These are phyloP conservation scores for Castanea mollissima DNA, from an alignment of 306 rosid genomes.

Conservation along the genomic window DNA sequence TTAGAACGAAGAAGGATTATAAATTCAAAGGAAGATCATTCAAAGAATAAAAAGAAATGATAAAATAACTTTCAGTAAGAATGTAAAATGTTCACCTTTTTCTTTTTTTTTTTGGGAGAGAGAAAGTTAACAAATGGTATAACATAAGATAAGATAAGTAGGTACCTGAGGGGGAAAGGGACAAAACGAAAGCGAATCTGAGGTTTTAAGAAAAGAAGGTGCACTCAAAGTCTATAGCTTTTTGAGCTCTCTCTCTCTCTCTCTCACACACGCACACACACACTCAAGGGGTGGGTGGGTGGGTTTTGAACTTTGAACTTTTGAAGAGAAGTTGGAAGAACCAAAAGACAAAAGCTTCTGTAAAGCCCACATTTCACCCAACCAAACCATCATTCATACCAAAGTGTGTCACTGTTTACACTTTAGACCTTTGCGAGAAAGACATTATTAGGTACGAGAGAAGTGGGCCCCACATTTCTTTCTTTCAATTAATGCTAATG, in stretches of 20 bases:
- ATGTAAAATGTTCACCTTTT: conserved; percentile 16
- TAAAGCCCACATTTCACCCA: no score
- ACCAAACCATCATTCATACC: no score
- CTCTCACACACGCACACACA: no score
- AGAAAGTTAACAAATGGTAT: conserved; percentile 26
- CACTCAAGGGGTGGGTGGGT: no score
- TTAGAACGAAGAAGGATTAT: conserved; percentile 31
- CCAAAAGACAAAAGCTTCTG: conserved; percentile 36
- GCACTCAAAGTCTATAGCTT: conserved; percentile 29
- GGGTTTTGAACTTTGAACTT: conserved; percentile 3
- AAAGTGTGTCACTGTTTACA: no score
- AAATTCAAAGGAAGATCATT: conserved; percentile 27
- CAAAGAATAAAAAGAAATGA: conserved; percentile 8
- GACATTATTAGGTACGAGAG: no score
- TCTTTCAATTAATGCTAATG: no score
- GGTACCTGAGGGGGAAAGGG: conserved; percentile 50
- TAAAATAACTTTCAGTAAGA: conserved; percentile 11
- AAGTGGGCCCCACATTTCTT: no score
- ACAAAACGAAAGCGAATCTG: conserved; percentile 57
- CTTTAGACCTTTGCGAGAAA: no score
- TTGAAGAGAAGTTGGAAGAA: conserved; percentile 4
- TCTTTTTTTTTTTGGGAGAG: conserved; percentile 26
- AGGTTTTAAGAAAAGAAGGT: conserved; percentile 39
- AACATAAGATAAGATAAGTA: background rate
- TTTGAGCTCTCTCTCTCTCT: background rate